Evolutionary conservation across 169 alveolate genomes (phyloP).

Genomic region (Babesia microti): DNA sequence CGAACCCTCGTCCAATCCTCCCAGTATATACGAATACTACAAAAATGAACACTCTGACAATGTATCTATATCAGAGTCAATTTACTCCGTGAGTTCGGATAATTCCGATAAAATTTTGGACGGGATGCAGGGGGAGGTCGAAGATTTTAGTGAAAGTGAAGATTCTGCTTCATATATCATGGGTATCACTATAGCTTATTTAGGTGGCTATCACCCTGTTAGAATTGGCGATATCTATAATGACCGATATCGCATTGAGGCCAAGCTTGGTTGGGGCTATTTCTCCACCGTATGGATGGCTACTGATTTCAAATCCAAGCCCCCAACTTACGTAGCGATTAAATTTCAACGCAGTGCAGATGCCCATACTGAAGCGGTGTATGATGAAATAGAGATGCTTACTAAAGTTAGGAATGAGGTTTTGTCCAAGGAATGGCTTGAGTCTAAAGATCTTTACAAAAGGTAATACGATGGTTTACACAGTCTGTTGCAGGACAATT

Average conservation of each 20-base stretch:
- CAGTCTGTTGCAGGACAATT: conserved; percentile 25
- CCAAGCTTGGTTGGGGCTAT: conserved; percentile 99
- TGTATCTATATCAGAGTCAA: not conserved
- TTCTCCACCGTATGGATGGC: conserved; percentile 99
- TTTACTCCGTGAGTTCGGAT: not conserved
- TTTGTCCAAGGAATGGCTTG: conserved; percentile 61
- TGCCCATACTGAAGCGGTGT: conserved; percentile 93
- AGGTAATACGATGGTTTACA: conserved; percentile 21
- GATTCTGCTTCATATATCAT: conserved; percentile 24
- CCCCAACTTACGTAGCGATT: conserved; percentile 86
- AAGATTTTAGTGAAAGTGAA: conserved; percentile 23
- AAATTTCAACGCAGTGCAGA: conserved; percentile 93
- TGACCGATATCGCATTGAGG: conserved; percentile 86
- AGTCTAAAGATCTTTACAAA: conserved; percentile 40
- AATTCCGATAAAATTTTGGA: not conserved
- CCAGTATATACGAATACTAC: not conserved
- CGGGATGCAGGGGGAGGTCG: not conserved
- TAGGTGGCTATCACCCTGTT: conserved; percentile 91
- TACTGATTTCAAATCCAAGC: conserved; percentile 71
- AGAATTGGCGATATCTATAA: conserved; percentile 84
- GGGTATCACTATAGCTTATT: not conserved
- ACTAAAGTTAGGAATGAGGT: conserved; percentile 70
- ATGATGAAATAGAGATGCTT: conserved; percentile 91
- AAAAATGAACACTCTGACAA: not conserved
- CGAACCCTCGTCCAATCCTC: not conserved